Evolutionary conservation across 2,329 filamentous ascomycete species (phyloP), one percentile per base, ranked within the genome.

Genomic region (Orbilia brochopaga): DNA sequence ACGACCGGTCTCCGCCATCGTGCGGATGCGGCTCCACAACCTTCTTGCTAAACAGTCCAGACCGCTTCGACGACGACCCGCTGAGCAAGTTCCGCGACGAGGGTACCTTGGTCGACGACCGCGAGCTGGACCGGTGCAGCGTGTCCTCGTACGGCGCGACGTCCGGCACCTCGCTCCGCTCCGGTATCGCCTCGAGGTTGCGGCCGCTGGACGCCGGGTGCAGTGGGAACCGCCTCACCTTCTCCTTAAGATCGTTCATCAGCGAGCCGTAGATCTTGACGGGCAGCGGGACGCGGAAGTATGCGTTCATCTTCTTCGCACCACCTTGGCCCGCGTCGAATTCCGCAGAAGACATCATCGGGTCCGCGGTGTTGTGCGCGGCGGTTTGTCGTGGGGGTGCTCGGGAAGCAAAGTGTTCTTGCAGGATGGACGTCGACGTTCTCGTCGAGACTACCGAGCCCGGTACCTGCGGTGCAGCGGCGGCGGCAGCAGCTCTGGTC

Each of bases 41-140:
- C 57, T 69, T 69, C 44, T 63, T 69, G 23, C 65, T 63, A 21
- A 69, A 69, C 17, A 69, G 24, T 4, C 65, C 65, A 23, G 57
- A 62, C 65, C 57, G 61, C 46, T 69, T 69, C n/a, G 55, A 55
- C 17, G 65, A 62, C 5, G 65, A 58, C 2, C 65, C 58, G 15
- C 53, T 69, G n/a, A 42, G 37, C 23, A 59, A 44, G 40, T 69
- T 69, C 21, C 65, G 61, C 15, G 50, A 51, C 7, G 37, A 42
- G 3, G 65, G 65, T 2, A 50, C 42, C 24, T 63, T 62, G 4
- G 57, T 69, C 2, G 65, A 69, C 32, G 44, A 56, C 51, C 65
- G 32, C 24, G 65, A 69, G 30, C 27, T 62, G 35, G 52, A 57
- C n/a, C 65, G 52, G 32, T 69, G 40, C 13, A 69, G 23, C 11